Evolutionary conservation across 495 filamentous ascomycete genomes (phyloP).

Genomic region (Penicillium angulare): DNA sequence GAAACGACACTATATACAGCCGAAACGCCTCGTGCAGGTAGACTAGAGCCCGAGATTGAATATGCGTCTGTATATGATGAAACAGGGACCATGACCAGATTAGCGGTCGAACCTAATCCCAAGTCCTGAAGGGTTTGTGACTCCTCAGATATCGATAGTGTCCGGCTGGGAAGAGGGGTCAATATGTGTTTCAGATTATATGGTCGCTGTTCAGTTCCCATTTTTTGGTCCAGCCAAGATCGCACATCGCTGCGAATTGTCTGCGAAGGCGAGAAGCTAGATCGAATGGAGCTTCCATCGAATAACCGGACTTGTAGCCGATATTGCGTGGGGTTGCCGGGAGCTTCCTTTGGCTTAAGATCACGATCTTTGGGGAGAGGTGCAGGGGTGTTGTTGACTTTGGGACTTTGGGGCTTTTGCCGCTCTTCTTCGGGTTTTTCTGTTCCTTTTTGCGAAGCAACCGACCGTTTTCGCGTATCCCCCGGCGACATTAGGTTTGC

Average conservation of each 20-base stretch:
- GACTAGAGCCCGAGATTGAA: slow-evolving; percentile 30
- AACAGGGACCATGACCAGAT: slow-evolving; percentile 76
- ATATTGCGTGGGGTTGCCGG: slow-evolving; percentile 37
- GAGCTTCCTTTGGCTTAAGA: slow-evolving; percentile 13
- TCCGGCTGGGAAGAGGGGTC: slow-evolving; percentile 71
- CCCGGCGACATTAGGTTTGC: slow-evolving; percentile 3
- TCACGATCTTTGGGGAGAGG: slow-evolving; percentile 7
- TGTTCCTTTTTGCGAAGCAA: neutral
- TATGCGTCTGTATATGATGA: slow-evolving; percentile 63
- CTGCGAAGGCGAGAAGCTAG: slow-evolving; percentile 61
- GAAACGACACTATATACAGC: slow-evolving; percentile 44
- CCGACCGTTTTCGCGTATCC: neutral
- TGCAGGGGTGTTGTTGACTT: neutral
- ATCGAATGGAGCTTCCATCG: slow-evolving; percentile 76
- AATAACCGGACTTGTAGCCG: slow-evolving; percentile 81
- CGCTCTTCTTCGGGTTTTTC: neutral
- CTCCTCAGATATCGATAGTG: slow-evolving; percentile 73
- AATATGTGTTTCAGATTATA: slow-evolving; percentile 86
- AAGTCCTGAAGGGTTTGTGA: slow-evolving; percentile 61
- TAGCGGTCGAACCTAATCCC: slow-evolving; percentile 72
- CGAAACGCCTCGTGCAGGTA: slow-evolving; percentile 44
- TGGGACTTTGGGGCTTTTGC: slow-evolving; percentile 12
- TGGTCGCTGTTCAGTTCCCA: slow-evolving; percentile 50
- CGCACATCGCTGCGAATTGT: slow-evolving; percentile 70
- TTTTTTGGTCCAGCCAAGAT: slow-evolving; percentile 66